Evolutionary conservation across 306 rosid genomes (phyloP).

Genomic region (Argentina anserina): DNA sequence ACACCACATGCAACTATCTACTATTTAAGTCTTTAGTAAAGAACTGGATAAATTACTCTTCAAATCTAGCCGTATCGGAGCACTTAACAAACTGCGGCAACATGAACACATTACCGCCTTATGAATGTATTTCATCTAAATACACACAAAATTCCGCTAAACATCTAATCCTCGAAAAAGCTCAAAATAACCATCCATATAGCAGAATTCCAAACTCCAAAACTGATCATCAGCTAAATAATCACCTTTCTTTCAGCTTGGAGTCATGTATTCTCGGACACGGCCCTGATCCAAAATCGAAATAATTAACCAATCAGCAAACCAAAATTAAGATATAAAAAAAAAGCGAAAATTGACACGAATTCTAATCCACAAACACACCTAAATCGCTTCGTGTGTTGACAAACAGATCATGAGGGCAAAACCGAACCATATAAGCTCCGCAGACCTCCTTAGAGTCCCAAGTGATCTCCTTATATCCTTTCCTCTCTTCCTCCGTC

Average conservation of each 20-base stretch:
- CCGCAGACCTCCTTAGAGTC: constrained; percentile 92
- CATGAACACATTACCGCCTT: neutral
- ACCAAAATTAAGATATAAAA: neutral
- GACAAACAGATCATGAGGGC: constrained; percentile 97
- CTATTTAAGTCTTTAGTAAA: neutral
- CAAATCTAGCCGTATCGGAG: neutral
- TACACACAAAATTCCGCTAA: neutral
- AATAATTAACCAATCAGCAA: neutral
- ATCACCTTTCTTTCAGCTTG: constrained; percentile 93
- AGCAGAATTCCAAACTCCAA: neutral
- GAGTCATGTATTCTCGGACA: constrained; percentile 89
- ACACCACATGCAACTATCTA: neutral
- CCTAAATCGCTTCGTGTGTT: constrained; percentile 97
- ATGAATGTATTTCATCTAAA: constrained; percentile 1
- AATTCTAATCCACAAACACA: constrained; percentile 29
- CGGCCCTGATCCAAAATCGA: constrained; percentile 52
- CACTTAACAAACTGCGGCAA: neutral
- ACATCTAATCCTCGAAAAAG: neutral
- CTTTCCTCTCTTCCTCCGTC: constrained; percentile 92
- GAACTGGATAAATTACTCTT: neutral
- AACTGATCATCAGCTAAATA: neutral
- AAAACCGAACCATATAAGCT: constrained; percentile 93
- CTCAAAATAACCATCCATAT: neutral
- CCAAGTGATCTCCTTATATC: constrained; percentile 80
- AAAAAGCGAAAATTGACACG: neutral